phyloP scores from a whole-genome alignment of 2,329 filamentous ascomycete genomes.

The Xylariaceae sp. region DNA sequence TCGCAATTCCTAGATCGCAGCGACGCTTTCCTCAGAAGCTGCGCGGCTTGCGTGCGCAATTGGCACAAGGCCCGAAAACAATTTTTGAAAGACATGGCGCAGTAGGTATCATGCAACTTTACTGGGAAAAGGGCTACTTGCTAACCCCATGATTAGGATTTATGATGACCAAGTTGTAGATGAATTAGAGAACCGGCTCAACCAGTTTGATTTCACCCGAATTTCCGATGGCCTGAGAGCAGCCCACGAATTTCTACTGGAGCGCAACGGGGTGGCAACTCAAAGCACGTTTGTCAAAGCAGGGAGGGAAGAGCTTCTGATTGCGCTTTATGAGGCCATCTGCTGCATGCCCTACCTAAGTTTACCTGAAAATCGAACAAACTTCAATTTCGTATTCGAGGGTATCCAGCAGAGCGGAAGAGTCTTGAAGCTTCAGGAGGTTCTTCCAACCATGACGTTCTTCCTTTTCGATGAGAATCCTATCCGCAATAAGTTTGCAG shows the following conservation, averaged over 20 bases:
- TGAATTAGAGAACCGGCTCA: conserved; percentile 52
- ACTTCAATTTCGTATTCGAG: conserved; percentile 81
- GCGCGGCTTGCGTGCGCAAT: conserved; percentile 66
- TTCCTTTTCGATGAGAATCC: conserved; percentile 77
- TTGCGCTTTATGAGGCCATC: conserved; percentile 82
- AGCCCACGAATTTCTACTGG: conserved; percentile 49
- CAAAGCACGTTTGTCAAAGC: conserved; percentile 36
- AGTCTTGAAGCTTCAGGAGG: conserved; percentile 69
- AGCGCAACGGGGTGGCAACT: conserved; percentile 34
- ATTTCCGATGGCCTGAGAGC: conserved; percentile 56
- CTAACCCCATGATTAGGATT: conserved; percentile 13
- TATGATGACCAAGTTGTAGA: conserved; percentile 46
- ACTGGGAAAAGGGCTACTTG: not conserved
- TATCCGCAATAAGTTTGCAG: conserved; percentile 62
- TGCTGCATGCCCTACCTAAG: conserved; percentile 77
- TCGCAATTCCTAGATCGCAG: conserved; percentile 55
- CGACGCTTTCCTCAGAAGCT: conserved; percentile 56
- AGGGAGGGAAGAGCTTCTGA: conserved; percentile 56
- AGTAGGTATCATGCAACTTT: conserved; percentile 37
- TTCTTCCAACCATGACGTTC: conserved; percentile 74
- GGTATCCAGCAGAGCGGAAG: conserved; percentile 69
- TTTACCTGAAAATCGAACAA: conserved; percentile 42
- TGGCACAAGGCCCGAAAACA: conserved; percentile 67
- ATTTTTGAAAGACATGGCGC: conserved; percentile 58
- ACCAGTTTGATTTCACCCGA: conserved; percentile 56